Base-by-base conservation (phyloP, 306 rosid species). In the Amphicarpaea edgeworthii region DNA sequence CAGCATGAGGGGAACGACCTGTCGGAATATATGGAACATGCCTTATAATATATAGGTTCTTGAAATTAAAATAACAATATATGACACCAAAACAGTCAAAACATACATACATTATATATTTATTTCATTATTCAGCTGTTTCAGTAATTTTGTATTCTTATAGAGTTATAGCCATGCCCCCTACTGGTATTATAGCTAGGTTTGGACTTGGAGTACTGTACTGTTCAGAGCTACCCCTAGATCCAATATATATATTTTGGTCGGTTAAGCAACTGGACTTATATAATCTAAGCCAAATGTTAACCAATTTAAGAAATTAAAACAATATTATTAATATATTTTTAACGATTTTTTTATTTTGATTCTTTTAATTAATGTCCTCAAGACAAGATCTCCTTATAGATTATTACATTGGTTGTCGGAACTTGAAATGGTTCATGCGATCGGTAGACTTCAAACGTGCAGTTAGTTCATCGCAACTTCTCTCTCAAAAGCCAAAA, bases 21-120 rank as follows among this genome's bases (percentile, higher is more conserved):
- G 45, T 40, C 45, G 45, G 45, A 40, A 40, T 40, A 40, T 40
- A 40, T 40, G 45, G 3, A 58, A 42, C 86, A 73, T 73, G 77
- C 57, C 76, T 15, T 9, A 20, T 65, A 61, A 70, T 30, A 30
- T 30, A 30, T 65, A 63, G 40, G 4, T 28, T 43, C 12, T 59
- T 6, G 3, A 7, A 34, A 60, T 38, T 21, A 23, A 30, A 32
- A 38, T 11, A 54, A 23, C n/a, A 8, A 40, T n/a, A n/a, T n/a
- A n/a, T 10, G 9, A 65, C 51, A 12, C 60, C 37, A 28, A 60
- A 45, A 32, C n/a, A 7, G 45, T 58, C 42, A 17, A 16, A 38
- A 17, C 68, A 7, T 46, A 24, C 28, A 24, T 3, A 24, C 3
- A 24, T 24, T 24, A 24, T 24, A 6, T 43, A 47, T 20, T 2